Percentiles rank a stretch among this genome's conserved stretches.
Evolutionary conservation across 768 basidiomycete genomes (phyloP).

Genomic region (Boletus rufocinnamomeus): DNA sequence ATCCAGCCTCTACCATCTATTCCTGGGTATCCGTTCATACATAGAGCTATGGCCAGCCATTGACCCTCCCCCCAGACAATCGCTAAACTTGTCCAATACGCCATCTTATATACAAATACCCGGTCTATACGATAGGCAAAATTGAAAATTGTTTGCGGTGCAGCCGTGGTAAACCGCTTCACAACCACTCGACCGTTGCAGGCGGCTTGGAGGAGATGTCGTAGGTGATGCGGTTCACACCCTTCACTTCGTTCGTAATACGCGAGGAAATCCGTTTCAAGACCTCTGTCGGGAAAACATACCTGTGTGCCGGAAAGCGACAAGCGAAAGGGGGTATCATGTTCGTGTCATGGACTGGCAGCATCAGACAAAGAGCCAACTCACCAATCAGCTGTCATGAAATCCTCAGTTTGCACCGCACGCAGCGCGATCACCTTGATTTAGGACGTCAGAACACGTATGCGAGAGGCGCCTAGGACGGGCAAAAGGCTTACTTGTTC

Average conservation of each 20-base stretch:
- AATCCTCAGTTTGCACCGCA: conserved; percentile 97
- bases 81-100: background rate
- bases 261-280: conserved; percentile 90
- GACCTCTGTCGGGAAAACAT: conserved; percentile 91
- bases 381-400: conserved; percentile 99
- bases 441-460: conserved; percentile 4
- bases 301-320: conserved; percentile 50
- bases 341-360: background rate
- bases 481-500: conserved; percentile 65
- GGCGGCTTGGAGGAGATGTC: conserved; percentile 98
- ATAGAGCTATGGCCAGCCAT: background rate
- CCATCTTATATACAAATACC: background rate
- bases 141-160: background rate
- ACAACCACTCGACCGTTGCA: conserved; percentile 58
- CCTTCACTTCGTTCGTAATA: conserved; percentile 96
- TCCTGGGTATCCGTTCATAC: background rate
- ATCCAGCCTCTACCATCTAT: background rate
- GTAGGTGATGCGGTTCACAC: conserved; percentile 95
- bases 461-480: background rate
- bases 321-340: conserved; percentile 21
- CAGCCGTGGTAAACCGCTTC: background rate
- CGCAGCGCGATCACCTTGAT: conserved; percentile 85
- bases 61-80: background rate
- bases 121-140: background rate
- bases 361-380: conserved; percentile 19